Evolutionary conservation across 148 eudicot genomes (phyloP), one percentile per base, ranked within the genome.

Genomic region (Nepenthes mirabilis): DNA sequence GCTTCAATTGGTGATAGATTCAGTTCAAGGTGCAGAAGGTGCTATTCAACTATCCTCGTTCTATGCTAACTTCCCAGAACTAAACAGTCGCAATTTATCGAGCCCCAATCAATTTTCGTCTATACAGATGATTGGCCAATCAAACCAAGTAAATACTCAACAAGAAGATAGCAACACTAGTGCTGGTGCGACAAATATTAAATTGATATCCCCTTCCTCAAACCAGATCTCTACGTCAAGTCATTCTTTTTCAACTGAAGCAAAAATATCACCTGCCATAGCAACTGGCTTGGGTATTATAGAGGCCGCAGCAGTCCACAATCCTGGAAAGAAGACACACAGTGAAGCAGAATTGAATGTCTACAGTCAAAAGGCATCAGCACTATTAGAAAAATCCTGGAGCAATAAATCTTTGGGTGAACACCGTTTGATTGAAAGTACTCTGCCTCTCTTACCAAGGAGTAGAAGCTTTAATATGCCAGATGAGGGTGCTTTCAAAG

Each of bases 21-120:
- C 96, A 1, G 96, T 64, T 10, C 37, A 64, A 2, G 58, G 95
- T 82, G 59, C 75, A 74, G 71, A 84, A 80, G 67, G 71, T 55
- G 67, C 91, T 37, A 84, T 87, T 63, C 88, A 84, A 65, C 84
- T 90, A 33, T 70, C 82, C 65, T 82, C 95, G 36, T 90, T 90
- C 73, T 87, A 84, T 37, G 67, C 75, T 54, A 90, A 77, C 62
- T 87, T 90, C 67, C 97, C 95, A 45, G 82, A 84, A 70, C 74
- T 87, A 37, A 81, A 63, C 49, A 74, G 79, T 52, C 71, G 81
- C 36, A 69, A 62, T 49, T 54, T 52, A 52, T 55, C 76, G 10
- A 75, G 45, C 49, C 59, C 68, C 14, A 69, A 58, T 66, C 58
- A 77, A 50, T 48, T 61, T 37, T 56, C 81, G 36, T 14, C 77